Percentiles rank a stretch among this genome's conserved stretches.
Evolutionary conservation across 1,139 yeast species (phyloP).

Genomic region (Komagataea norvegica): DNA sequence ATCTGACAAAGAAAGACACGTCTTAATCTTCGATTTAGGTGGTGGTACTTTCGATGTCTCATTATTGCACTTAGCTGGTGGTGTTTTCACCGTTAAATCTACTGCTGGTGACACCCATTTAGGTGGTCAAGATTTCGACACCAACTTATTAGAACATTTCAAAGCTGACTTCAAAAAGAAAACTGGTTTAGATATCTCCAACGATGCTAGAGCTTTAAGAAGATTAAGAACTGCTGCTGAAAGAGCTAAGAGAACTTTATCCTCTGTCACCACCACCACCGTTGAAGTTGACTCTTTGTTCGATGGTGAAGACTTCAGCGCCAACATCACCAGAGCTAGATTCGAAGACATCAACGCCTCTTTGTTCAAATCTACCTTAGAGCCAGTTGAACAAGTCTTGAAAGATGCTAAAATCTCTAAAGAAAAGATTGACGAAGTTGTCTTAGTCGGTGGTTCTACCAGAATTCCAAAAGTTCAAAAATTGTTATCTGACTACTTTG

Average conservation of each 20-base stretch:
- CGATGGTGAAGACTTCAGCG: constrained; percentile 77
- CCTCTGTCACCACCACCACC: constrained; percentile 91
- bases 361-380: constrained; percentile 74
- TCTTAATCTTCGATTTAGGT: constrained; percentile 93
- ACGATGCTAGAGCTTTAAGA: constrained; percentile 94
- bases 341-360: constrained; percentile 83
- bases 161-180: constrained; percentile 94
- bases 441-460: constrained; percentile 87
- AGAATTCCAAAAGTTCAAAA: constrained; percentile 91
- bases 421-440: constrained; percentile 76
- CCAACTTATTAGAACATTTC: constrained; percentile 93
- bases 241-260: constrained; percentile 98
- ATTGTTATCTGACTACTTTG: constrained; percentile 78
- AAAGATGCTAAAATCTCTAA: constrained; percentile 75
- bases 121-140: constrained; percentile 99
- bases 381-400: constrained; percentile 80
- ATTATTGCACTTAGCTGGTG: constrained; percentile 93
- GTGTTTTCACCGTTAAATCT: constrained; percentile 98
- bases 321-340: constrained; percentile 82
- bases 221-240: constrained; percentile 99
- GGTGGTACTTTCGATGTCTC: constrained; percentile 99
- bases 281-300: constrained; percentile 78
- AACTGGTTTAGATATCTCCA: constrained; percentile 88
- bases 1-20: constrained; percentile 82
- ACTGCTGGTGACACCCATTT: constrained; percentile 99